Evolutionary conservation across 345 rosid species (phyloP), one percentile per base, ranked within the genome.

Genomic region (Aethionema arabicum): DNA sequence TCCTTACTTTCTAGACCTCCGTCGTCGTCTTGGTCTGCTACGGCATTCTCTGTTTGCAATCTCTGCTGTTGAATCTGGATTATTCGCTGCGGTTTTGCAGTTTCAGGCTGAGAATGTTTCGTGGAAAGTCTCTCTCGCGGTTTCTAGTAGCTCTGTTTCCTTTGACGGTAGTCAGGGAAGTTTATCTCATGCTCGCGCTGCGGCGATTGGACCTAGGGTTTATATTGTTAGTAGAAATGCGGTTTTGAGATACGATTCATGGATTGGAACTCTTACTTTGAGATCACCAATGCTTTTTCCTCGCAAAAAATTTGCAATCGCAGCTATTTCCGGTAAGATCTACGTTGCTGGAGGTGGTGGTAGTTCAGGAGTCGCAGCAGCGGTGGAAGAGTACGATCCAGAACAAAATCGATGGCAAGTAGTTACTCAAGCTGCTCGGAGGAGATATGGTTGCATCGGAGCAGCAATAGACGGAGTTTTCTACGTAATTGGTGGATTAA

Each of bases 381-480:
- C 86, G 1, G 85, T 89, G 5, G 98, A 91, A 68, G 98, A 88
- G 71, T 91, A 86, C 80, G 92, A 86, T 55, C 92, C 98, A 1
- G 81, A 64, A 8, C 39, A 6, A 0, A 85, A 91, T 35, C 72
- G 74, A 0, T 91, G 98, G 98, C 68, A 72, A 43, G 82, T 85
- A 11, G 88, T 82, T 5, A 49, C 80, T 2, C 83, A 79, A 40
- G 80, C 86, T 9, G 80, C 84, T 0, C 71, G 89, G 66, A 74
- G 79, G 66, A 69, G 95, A 11, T 91, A 78, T 66, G 98, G 98
- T 3, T 91, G 98, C 74, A 73, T 83, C 29, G 98, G 95, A 9
- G 95, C 92, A 0, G 79, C 87, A 1, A 83, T 68, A 6, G 90
- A 88, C 48, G 95, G 93, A 5, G 81, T 91, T 13, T 83, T 88